Evolutionary conservation across 2,329 filamentous ascomycete species (phyloP), one percentile per base, ranked within the genome.

Genomic region (Arthroderma sp.): DNA sequence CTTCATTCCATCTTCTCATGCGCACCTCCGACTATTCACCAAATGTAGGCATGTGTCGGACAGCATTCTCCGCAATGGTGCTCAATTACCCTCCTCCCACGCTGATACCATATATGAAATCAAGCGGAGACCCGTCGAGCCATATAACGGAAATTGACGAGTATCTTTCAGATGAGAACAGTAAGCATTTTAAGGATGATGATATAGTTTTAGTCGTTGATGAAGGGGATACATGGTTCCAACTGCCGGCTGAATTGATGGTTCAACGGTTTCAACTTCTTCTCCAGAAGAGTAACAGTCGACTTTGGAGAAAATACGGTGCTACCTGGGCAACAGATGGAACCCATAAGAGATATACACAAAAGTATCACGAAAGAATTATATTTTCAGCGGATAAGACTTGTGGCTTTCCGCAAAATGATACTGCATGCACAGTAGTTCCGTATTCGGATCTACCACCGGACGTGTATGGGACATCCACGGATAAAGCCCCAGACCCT

Each of bases 171-270:
- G 64, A 67, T 40, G 63, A 61, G 29, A 67, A 66, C 32, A 22
- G 15, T 22, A 22, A 22, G 3, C 56, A 67, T n/a, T 66, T 74
- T 11, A 63, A 67, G 27, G 68, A 78, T 46, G 66, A 75, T 15
- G 80, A 84, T 56, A 60, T 85, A 29, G 70, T 82, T 5, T 61
- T 83, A 46, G 67, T 83, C 39, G 68, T 79, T 4, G 79, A 83
- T 56, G 77, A 74, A 1, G 72, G 76, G 56, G 77, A 83, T 47
- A 68, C 77, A 1, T 77, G 78, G 63, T 76, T 82, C 48, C 80
- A 84, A 57, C 64, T 83, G 2, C 77, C 78, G 0, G 72, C 76
- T 2, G 73, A 80, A 36, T 67, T 82, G 15, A 62, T 83, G 51
- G 70, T 84, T 28, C 64, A 72, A 50, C 71, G 80, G 37, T 84